phyloP scores from a whole-genome alignment of 441 rosid species.

The Breynia disticha region DNA sequence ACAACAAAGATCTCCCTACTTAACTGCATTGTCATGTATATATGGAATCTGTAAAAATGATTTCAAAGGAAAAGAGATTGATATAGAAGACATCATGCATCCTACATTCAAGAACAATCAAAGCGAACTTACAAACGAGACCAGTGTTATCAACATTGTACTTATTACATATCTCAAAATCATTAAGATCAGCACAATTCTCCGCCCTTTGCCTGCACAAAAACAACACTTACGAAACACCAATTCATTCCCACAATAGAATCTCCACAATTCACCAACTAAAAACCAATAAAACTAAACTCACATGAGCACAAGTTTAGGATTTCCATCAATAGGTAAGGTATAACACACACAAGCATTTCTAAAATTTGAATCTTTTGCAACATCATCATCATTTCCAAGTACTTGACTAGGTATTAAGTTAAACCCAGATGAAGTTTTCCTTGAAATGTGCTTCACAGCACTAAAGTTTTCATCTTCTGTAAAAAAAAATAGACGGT shows the following conservation, averaged over 20 bases:
- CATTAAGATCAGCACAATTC: constrained; percentile 43
- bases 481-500: constrained; percentile 15
- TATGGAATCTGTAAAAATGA: too few relatives aligned
- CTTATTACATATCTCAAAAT: constrained; percentile 58
- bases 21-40: too few relatives aligned
- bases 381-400: constrained; percentile 10
- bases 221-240: background rate
- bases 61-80: background rate
- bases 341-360: constrained; percentile 32
- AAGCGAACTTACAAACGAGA: constrained; percentile 58
- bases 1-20: too few relatives aligned
- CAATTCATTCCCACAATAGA: background rate
- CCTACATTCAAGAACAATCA: background rate
- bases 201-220: constrained; percentile 61
- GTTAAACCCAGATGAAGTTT: constrained; percentile 48
- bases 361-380: constrained; percentile 17
- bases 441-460: constrained; percentile 51
- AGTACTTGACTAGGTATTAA: constrained; percentile 49
- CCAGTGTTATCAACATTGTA: constrained; percentile 74
- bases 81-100: background rate
- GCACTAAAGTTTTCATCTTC: constrained; percentile 34
- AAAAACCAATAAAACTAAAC: constrained; percentile 11
- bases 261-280: too few relatives aligned
- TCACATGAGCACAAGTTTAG: constrained; percentile 36
- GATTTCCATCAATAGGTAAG: constrained; percentile 31